Base-by-base conservation (phyloP, 1,284 basidiomycete genomes). In the Blastosporella zonata region DNA sequence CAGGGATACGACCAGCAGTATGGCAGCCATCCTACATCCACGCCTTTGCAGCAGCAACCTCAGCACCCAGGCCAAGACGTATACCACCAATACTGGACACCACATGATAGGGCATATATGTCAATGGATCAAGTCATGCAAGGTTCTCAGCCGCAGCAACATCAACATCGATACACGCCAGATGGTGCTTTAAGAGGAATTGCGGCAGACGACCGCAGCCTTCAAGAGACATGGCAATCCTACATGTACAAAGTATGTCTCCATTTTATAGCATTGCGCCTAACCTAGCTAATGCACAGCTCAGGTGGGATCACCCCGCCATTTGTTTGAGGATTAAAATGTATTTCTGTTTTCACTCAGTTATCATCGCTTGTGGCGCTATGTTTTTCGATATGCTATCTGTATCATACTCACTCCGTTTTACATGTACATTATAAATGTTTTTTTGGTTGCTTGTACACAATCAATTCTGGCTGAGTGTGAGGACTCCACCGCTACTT, bases 211-310 rank as follows among this genome's bases (percentile, higher is more conserved):
- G 74, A 79, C 56, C 65, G 63, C 15, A 69, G 71, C 23, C 58
- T 82, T 23, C 79, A 82, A 58, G 79, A 79, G 59, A 81, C 79
- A 2, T 82, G 79, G 79, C 71, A 74, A 56, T 67, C 71, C 33
- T 82, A 78, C 61, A 78, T 79, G 67, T 67, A 69, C 47, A 77
- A 78, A 56, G 71, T 80, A 50, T 41, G 52, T 38, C 17, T 33
- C 25, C 15, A 2, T 36, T 20, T 49, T 7, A 29, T 35, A 40
- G 36, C 33, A 51, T 44, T 31, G 6, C 18, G 27, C 18, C 7
- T 20, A 7, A 12, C 33, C 3, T 50, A n/a, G 10, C 7, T 33
- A 41, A 18, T 6, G 12, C 2, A 35, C 38, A 22, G 3, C 21
- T 47, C 25, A 71, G 66, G 70, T 72, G 53, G 69, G 68, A 34